Percentiles rank a stretch among this genome's conserved stretches.
phyloP scores from a whole-genome alignment of 2,329 filamentous ascomycete species.

The Zasmidium angulare region DNA sequence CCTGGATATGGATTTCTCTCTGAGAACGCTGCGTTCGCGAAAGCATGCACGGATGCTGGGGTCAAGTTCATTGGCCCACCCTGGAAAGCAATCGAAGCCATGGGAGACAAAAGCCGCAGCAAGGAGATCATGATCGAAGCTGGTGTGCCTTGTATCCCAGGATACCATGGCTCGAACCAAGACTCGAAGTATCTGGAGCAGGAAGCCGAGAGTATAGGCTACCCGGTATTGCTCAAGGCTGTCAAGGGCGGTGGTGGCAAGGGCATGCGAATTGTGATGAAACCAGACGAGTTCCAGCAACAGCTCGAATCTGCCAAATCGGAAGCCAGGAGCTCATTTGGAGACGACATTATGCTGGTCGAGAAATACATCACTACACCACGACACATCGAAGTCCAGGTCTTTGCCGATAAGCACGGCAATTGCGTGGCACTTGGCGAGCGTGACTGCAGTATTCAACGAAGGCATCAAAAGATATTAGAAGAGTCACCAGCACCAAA shows the following conservation, averaged over 20 bases:
- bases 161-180: conserved; percentile 89
- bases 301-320: conserved; percentile 64
- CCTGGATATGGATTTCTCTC: conserved; percentile 94
- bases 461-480: conserved; percentile 65
- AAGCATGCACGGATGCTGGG: conserved; percentile 82
- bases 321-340: conserved; percentile 64
- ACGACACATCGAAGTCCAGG: conserved; percentile 66
- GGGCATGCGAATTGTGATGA: conserved; percentile 64
- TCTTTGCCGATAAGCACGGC: conserved; percentile 65
- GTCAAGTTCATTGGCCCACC: conserved; percentile 94
- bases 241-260: conserved; percentile 68
- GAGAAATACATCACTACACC: conserved; percentile 69
- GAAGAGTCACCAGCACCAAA: conserved; percentile 67
- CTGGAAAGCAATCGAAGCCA: conserved; percentile 69
- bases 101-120: conserved; percentile 88
- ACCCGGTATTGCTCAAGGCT: conserved; percentile 65
- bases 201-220: conserved; percentile 71
- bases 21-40: conserved; percentile 89
- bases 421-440: conserved; percentile 65
- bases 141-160: conserved; percentile 94
- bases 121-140: conserved; percentile 97
- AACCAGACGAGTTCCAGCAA: conserved; percentile 58
- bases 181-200: conserved; percentile 60
- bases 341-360: conserved; percentile 65
- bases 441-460: conserved; percentile 65